A percentile compares a stretch with the other conserved stretches of the same genome.
Evolutionary conservation across 1,284 basidiomycete genomes (phyloP).

Genomic region (Apiotrichum brassicae): DNA sequence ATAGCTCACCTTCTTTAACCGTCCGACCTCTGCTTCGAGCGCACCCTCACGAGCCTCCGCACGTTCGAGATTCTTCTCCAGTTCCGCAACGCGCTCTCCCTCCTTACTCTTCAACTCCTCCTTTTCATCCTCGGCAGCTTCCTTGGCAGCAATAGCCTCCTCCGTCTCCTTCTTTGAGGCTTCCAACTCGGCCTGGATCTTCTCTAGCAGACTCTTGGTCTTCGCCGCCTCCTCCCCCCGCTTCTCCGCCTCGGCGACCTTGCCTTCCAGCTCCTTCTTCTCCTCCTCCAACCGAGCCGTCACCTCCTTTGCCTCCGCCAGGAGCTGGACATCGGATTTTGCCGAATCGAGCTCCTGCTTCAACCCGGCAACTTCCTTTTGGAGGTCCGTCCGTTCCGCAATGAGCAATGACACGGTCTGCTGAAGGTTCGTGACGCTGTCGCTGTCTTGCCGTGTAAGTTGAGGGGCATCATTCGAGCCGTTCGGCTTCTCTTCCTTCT

Average conservation of each 20-base stretch:
- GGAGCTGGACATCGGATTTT: slow-evolving; percentile 28
- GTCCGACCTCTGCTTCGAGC: slow-evolving; percentile 41
- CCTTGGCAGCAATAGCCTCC: background rate
- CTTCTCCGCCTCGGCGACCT: slow-evolving; percentile 7
- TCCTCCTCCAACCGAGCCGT: slow-evolving; percentile 33
- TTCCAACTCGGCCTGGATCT: slow-evolving; percentile 8
- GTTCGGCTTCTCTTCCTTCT: background rate
- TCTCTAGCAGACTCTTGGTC: slow-evolving; percentile 13
- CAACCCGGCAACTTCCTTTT: slow-evolving; percentile 24
- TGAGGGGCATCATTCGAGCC: background rate
- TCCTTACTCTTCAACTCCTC: slow-evolving; percentile 11
- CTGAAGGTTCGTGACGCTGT: slow-evolving; percentile 26
- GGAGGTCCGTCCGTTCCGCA: slow-evolving; percentile 35
- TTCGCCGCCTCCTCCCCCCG: slow-evolving; percentile 15
- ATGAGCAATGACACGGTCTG: slow-evolving; percentile 39
- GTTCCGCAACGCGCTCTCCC: slow-evolving; percentile 24
- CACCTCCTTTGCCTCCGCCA: slow-evolving; percentile 30
- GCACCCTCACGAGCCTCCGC: slow-evolving; percentile 38
- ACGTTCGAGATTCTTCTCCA: slow-evolving; percentile 39
- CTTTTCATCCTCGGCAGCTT: slow-evolving; percentile 8
- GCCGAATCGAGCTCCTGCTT: slow-evolving; percentile 23
- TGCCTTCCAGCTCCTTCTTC: slow-evolving; percentile 22
- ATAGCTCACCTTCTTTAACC: slow-evolving; percentile 41
- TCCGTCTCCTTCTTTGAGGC: background rate
- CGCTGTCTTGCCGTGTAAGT: slow-evolving; percentile 1